A percentile compares a stretch with the other conserved stretches of the same genome.
phyloP scores from a whole-genome alignment of 2,329 filamentous ascomycete genomes.

The Botrytis deweyae region DNA sequence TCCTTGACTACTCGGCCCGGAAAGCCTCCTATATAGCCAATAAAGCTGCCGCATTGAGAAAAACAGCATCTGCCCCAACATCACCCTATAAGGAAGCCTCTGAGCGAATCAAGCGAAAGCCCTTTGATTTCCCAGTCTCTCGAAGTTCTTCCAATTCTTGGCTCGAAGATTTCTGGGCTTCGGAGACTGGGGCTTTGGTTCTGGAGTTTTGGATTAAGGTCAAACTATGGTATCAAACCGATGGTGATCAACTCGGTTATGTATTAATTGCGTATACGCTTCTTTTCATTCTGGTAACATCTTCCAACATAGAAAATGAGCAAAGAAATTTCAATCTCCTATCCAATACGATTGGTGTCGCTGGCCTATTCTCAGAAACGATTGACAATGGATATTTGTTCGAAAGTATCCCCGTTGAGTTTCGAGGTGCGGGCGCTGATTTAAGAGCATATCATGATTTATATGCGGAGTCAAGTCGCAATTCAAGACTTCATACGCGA shows the following conservation, averaged over 20 bases:
- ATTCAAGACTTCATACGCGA: not conserved
- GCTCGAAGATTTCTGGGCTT: not conserved
- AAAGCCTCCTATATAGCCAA: not conserved
- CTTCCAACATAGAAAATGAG: not conserved
- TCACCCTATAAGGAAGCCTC: too few species aligned
- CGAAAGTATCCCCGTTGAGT: not conserved
- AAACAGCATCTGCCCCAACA: not conserved
- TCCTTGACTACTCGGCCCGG: not conserved
- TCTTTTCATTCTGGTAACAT: not conserved
- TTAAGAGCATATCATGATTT: not conserved
- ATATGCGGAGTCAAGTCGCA: not conserved
- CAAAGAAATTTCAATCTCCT: not conserved
- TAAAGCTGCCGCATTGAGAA: not conserved
- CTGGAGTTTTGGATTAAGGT: not conserved
- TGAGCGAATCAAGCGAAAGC: not conserved
- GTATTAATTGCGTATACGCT: not conserved
- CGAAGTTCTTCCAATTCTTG: not conserved
- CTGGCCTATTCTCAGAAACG: not conserved
- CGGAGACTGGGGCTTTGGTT: not conserved
- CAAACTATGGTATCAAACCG: not conserved
- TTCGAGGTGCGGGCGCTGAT: not conserved
- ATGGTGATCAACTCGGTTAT: fast-evolving
- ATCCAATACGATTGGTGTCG: not conserved
- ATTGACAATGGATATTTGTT: not conserved
- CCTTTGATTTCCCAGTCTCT: not conserved